These are phyloP conservation scores for Dalbergia cochinchinensis DNA, from an alignment of 306 rosid genomes.

Conservation along the genomic window DNA sequence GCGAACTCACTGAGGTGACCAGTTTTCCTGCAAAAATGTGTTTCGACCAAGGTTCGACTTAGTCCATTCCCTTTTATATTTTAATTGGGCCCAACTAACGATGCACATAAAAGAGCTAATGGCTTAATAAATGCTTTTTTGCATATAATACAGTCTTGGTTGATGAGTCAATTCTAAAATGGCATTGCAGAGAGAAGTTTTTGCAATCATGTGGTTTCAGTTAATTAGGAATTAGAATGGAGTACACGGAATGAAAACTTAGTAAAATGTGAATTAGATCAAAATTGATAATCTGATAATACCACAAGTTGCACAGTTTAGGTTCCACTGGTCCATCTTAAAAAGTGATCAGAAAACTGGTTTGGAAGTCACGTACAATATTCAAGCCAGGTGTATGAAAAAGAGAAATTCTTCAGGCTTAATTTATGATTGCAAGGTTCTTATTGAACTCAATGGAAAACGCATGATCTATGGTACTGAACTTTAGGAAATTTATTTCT, in stretches of 20 bases:
- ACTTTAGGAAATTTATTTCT: too few relatives aligned
- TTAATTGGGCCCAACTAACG: not conserved
- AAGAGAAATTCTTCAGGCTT: not conserved
- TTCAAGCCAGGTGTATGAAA: not conserved
- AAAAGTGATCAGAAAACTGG: not conserved
- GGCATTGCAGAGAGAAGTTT: not conserved
- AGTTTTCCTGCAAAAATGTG: too few relatives aligned
- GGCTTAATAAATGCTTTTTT: not conserved
- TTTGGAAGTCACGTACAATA: not conserved
- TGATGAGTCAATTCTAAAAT: not conserved
- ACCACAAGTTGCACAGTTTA: not conserved
- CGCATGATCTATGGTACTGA: too few relatives aligned
- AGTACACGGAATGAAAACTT: not conserved
- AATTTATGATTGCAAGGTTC: too few relatives aligned
- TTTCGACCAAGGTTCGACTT: not conserved
- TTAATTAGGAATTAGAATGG: not conserved
- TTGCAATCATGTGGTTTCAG: not conserved
- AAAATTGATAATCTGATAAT: not conserved
- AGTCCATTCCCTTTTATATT: not conserved
- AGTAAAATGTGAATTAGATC: not conserved
- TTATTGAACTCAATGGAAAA: too few relatives aligned
- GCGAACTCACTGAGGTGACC: not conserved
- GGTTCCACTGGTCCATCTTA: not conserved
- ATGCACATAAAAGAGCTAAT: not conserved
- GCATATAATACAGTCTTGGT: not conserved